Evolutionary conservation across 2,329 filamentous ascomycete genomes (phyloP).

Genomic region (Fusarium albosuccineum): DNA sequence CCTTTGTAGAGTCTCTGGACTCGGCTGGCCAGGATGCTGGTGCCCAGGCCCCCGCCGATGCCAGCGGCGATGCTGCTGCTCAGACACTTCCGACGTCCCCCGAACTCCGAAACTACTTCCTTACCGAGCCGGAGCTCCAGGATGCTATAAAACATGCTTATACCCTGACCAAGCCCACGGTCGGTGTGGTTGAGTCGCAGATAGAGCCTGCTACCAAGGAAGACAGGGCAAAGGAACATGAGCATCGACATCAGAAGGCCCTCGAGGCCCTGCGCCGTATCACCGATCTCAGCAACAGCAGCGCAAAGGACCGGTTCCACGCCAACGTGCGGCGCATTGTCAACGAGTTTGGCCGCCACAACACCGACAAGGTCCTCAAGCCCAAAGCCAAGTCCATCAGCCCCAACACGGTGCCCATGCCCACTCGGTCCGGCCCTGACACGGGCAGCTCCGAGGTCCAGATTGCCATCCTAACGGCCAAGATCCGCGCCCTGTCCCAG

Average conservation of each 20-base stretch:
- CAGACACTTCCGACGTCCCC: constrained; percentile 61
- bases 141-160: constrained; percentile 76
- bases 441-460: constrained; percentile 98
- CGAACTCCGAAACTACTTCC: constrained; percentile 79
- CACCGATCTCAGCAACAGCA: constrained; percentile 80
- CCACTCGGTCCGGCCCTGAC: constrained; percentile 82
- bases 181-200: constrained; percentile 52
- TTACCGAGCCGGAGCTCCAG: constrained; percentile 76
- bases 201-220: constrained; percentile 58
- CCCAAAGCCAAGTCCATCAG: constrained; percentile 68
- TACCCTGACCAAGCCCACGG: constrained; percentile 72
- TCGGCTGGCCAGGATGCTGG: constrained; percentile 65
- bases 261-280: constrained; percentile 84
- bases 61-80: constrained; percentile 58
- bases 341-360: constrained; percentile 89
- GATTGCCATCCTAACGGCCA: constrained; percentile 92
- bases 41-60: constrained; percentile 54
- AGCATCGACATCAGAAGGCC: constrained; percentile 73
- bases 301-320: constrained; percentile 80
- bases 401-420: constrained; percentile 56
- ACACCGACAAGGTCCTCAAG: constrained; percentile 79
- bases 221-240: constrained; percentile 58
- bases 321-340: constrained; percentile 89
- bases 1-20: constrained; percentile 87
- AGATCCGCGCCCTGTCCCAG: constrained; percentile 85